Base-by-base conservation (phyloP, 2,329 filamentous ascomycete genomes). In the Nigrograna mackinnonii region DNA sequence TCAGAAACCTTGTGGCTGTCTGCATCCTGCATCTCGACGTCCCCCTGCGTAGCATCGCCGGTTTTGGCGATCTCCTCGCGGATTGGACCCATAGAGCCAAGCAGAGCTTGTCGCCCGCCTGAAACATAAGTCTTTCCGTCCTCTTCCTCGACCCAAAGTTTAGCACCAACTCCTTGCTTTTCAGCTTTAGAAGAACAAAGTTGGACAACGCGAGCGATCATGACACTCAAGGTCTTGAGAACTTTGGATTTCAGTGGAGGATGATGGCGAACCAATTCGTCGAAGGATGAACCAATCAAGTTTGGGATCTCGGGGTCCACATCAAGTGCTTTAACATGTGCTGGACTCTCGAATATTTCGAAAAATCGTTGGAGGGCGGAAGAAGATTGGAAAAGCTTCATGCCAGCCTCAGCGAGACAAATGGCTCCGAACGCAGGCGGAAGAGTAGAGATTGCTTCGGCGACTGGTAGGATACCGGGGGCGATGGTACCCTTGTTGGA, bases 181-280 rank as follows among this genome's bases (percentile, higher is more conserved):
- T 78, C 79, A 3, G 89, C 85, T 62, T 89, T 87, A 31, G 78
- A 76, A 37, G 82, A 81, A 51, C 87, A 90, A 18, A 96, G 73
- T 50, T 87, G 79, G 30, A 84, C 82, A 24, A 99, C 86, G 39
- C 90, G 83, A 22, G 85, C 85, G 46, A 96, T 83, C 89, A 97
- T 95, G 49, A 91, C 85, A 45, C 95, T 80, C 13, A 96, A 84
- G n/a, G 89, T 86, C 50, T 87, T 86, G 49, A 92, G 83, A 45
- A 99, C 94, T 3, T 85, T 80, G 7, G 80, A 79, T 53, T 91
- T 89, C 33, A 99, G 73, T 17, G 83, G 79, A 1, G 95, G 94
- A 58, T 99, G 94, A 63, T 99, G 94, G 30, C 94, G 85, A 39
- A 92, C 87, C 45, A 99, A 79, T 68, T 99, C 94, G 66, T 99